phyloP scores from a whole-genome alignment of 2,329 filamentous ascomycete genomes.

The Aaosphaeria arxii region DNA sequence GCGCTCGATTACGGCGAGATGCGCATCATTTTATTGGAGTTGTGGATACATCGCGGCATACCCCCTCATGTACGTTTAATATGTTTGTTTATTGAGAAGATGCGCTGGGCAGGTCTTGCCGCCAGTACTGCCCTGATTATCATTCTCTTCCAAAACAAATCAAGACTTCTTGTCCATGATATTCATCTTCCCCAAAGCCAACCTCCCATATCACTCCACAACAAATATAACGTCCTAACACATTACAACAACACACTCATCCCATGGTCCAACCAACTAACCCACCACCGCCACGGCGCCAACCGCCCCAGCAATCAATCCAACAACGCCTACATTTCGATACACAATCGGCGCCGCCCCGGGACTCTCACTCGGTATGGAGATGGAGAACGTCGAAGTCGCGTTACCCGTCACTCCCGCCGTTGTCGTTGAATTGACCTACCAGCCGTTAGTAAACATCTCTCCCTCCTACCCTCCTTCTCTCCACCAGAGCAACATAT shows the following conservation, averaged over 20 bases:
- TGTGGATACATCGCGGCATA: no score
- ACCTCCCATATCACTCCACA: background rate
- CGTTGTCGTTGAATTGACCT: background rate
- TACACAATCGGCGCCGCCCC: slow-evolving; percentile 5
- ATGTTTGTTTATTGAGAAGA: background rate
- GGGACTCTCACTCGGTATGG: background rate
- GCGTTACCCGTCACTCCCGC: background rate
- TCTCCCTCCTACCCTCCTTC: no score
- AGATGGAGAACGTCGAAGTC: background rate
- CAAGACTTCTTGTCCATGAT: background rate
- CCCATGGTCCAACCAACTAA: background rate
- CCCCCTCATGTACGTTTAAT: no score
- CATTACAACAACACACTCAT: background rate
- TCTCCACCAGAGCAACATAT: no score
- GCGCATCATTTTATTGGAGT: no score
- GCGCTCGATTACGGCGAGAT: no score
- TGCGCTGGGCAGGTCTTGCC: background rate
- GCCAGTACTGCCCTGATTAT: background rate
- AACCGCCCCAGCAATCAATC: slow-evolving; percentile 5
- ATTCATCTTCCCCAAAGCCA: background rate
- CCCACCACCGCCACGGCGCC: slow-evolving; percentile 8
- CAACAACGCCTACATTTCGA: slow-evolving; percentile 9
- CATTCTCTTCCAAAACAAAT: background rate
- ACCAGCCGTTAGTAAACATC: no score
- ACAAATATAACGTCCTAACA: background rate